Evolutionary conservation across 2,329 filamentous ascomycete species (phyloP).

Genomic region (Hirsutella thompsonii): DNA sequence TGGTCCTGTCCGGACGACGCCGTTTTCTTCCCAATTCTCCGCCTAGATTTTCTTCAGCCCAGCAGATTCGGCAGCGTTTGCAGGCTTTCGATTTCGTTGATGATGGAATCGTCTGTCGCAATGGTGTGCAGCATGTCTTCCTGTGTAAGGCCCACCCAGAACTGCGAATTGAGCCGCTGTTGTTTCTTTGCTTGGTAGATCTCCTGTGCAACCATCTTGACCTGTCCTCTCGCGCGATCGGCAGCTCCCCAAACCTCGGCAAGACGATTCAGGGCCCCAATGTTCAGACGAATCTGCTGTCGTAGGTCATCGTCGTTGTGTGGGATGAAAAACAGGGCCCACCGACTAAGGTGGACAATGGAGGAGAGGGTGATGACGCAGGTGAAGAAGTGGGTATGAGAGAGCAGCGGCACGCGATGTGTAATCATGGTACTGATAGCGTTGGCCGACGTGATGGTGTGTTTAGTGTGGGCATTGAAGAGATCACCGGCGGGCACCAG

Average conservation of each 20-base stretch:
- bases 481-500: constrained; percentile 32
- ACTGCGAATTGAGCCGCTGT: constrained; percentile 36
- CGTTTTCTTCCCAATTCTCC: neutral
- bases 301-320: constrained; percentile 54
- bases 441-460: constrained; percentile 68
- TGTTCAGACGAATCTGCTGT: constrained; percentile 67
- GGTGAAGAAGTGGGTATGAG: constrained; percentile 74
- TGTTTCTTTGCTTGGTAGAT: constrained; percentile 50
- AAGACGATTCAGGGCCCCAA: constrained; percentile 59
- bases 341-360: constrained; percentile 71
- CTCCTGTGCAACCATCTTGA: constrained; percentile 68
- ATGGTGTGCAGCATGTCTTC: constrained; percentile 42
- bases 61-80: constrained; percentile 10
- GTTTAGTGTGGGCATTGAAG: constrained; percentile 60
- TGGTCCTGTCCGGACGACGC: no score
- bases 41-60: constrained; percentile 1
- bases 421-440: constrained; percentile 65
- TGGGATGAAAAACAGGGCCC: constrained; percentile 49
- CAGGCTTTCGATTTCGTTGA: constrained; percentile 38
- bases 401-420: constrained; percentile 56
- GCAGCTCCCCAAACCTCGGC: constrained; percentile 63
- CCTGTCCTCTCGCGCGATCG: constrained; percentile 54
- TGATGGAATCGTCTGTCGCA: constrained; percentile 44
- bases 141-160: constrained; percentile 41
- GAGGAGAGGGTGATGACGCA: constrained; percentile 69